Evolutionary conservation across 495 filamentous ascomycete genomes (phyloP), one percentile per base, ranked within the genome.

Genomic region (Bathelium albidoporum): DNA sequence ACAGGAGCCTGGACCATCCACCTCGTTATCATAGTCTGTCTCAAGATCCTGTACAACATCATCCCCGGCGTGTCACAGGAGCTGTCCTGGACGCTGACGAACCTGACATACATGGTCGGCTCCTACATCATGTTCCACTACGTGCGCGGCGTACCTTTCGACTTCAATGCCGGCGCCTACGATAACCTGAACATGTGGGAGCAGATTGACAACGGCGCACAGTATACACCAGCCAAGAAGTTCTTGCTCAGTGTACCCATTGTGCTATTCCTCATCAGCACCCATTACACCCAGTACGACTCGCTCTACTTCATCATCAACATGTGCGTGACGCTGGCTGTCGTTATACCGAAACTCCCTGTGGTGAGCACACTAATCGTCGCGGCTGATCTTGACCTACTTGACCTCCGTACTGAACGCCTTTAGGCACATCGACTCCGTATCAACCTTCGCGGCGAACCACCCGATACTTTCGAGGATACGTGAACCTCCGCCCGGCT

Each of bases 151-250:
- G 90, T 97, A 60, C 94, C 94, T 18, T 98, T 98, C 76, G 94
- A 98, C 72, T 98, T 97, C 82, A 97, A 98, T 73, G 86, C 90
- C n/a, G 94, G 94, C 59, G 94, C 94, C 64, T 98, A 96, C 79
- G 94, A 98, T 77, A 97, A 97, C 73, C 82, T 97, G 68, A 97
- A 97, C 78, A 96, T 98, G 92, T 98, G 94, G 94, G 94, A 98
- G 80, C 94, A 98, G 80, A 98, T 98, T 73, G 94, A 98, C 79
- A 94, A 98, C 70, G 94, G 94, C 32, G 94, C 94, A 74, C 94
- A 98, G 73, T 98, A 97, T 78, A 98, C 94, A 4, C 94, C 94
- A 14, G 85, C 94, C 62, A 98, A 98, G 83, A 98, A 98, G 76
- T 98, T 97, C 75, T 77, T 98, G 64, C 84, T 98, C 69, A 90